Percentiles rank a stretch among this genome's conserved stretches.
These are phyloP conservation scores for Huiozyma naganishii DNA, from an alignment of 805 yeast genomes.

Conservation along the genomic window DNA sequence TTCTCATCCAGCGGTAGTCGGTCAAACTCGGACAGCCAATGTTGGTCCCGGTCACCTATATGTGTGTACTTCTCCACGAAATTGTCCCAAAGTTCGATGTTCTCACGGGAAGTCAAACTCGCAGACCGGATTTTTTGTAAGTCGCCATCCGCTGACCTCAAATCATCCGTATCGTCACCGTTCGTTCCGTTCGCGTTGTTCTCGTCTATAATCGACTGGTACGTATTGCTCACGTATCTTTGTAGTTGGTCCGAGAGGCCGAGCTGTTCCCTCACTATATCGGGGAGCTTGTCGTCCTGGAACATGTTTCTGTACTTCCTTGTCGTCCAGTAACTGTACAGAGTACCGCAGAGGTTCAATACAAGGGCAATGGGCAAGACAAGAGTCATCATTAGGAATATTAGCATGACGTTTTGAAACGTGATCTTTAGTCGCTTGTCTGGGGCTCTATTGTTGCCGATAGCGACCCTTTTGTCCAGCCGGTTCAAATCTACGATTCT, in stretches of 20 bases:
- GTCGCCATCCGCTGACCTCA: neutral
- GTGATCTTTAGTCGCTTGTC: neutral
- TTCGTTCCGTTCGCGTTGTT: conserved; percentile 9
- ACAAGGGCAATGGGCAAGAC: conserved; percentile 20
- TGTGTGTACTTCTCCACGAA: conserved; percentile 20
- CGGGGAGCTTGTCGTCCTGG: conserved; percentile 14
- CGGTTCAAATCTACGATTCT: conserved; percentile 18
- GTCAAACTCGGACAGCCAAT: conserved; percentile 9
- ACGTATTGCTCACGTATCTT: conserved; percentile 15
- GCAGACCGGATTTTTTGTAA: neutral
- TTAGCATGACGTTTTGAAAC: neutral
- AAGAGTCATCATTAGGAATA: conserved; percentile 3
- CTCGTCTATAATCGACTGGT: conserved; percentile 15
- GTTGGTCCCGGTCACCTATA: conserved; percentile 9
- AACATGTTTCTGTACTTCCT: conserved; percentile 17
- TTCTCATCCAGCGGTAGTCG: conserved; percentile 29
- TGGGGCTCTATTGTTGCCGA: conserved; percentile 1
- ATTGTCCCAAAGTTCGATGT: conserved; percentile 14
- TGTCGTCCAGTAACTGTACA: conserved; percentile 22
- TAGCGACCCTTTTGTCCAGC: conserved; percentile 7
- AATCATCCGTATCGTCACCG: conserved; percentile 3
- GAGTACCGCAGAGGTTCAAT: conserved; percentile 20
- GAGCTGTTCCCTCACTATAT: conserved; percentile 12
- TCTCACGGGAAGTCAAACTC: conserved; percentile 1
- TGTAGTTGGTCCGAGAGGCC: conserved; percentile 18